phyloP scores from a whole-genome alignment of 2,329 filamentous ascomycete species.

The Fusarium papillatum region DNA sequence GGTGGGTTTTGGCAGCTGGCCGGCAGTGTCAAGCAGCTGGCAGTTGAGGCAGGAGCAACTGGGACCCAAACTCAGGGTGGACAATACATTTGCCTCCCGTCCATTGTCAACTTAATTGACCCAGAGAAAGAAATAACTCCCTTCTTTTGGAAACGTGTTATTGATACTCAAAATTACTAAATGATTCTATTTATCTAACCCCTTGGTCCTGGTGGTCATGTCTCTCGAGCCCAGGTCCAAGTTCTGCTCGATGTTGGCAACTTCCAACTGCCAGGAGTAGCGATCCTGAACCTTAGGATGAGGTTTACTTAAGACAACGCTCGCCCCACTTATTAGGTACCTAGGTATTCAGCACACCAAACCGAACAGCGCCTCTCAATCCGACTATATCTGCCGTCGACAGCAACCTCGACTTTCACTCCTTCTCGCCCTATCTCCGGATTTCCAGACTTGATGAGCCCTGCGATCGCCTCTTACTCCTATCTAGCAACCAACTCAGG shows the following conservation, averaged over 20 bases:
- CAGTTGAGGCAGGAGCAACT: constrained; percentile 28
- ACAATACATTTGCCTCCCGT: background rate
- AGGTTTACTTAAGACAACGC: background rate
- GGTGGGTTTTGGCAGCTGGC: constrained; percentile 22
- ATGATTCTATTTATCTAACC: background rate
- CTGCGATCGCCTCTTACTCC: no score
- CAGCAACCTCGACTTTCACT: background rate
- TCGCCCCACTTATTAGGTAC: background rate
- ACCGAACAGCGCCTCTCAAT: background rate
- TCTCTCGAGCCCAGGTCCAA: background rate
- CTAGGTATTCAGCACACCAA: background rate
- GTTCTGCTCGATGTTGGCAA: background rate
- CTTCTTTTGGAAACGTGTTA: background rate
- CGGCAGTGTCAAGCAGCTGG: constrained; percentile 29
- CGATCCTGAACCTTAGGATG: background rate
- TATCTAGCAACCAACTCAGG: constrained; percentile 15
- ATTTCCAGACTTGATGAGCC: no score
- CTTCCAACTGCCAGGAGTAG: background rate
- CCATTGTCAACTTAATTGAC: background rate
- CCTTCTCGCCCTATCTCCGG: background rate
- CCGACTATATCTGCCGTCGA: background rate
- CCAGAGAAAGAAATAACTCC: background rate
- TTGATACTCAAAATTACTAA: background rate
- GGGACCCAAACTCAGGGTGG: background rate
- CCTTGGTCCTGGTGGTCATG: background rate